Base-by-base conservation (phyloP, 2,329 filamentous ascomycete species). In the Neobulgaria alba region DNA sequence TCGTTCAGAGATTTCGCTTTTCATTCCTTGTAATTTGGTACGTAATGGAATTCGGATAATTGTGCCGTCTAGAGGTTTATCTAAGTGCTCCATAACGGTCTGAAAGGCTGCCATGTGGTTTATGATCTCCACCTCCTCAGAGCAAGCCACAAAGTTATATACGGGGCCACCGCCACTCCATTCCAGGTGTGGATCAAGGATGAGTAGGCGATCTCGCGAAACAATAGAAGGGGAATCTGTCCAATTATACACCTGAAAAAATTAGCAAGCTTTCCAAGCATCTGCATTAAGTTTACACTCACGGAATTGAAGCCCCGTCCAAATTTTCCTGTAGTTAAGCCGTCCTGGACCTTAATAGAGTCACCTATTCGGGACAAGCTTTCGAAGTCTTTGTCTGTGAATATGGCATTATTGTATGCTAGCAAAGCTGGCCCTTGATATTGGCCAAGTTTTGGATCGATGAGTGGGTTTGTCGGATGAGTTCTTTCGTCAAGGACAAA, bases 291-390 rank as follows among this genome's bases (percentile, higher is more conserved):
- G 10, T 17, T 17, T 10, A 14, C 20, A 46, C 53, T 23, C 47
- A 61, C 59, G 14, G 59, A 59, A 39, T 61, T 62, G 31, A 63
- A 62, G 1, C 61, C 61, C 33, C 58, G 51, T 2, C 61, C 61
- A 51, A 62, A 63, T 31, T 58, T 60, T 5, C 61, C 61, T 8
- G 61, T 63, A 1, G 53, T 56, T 5, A 38, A 54, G 3, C 49
- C 50, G 42, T 62, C 59, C 4, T 48, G 14, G 5, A 52, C 29
- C 38, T 63, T 63, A 5, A 46, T 26, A 9, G 57, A 61, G 21
- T 62, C 56, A 2, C 60, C 60, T 9, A 62, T 45, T 3, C 41
- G 40, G 8, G 48, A 51, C n/a, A 62, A 45, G 29, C 50, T 61
- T 7, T 50, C 33, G 20, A 62, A 61, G 38, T 63, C 58, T 4